Percentiles rank a stretch among this genome's conserved stretches.
These are phyloP conservation scores for Trichoderma atroviride DNA, from an alignment of 2,329 filamentous ascomycete species.

Conservation along the genomic window DNA sequence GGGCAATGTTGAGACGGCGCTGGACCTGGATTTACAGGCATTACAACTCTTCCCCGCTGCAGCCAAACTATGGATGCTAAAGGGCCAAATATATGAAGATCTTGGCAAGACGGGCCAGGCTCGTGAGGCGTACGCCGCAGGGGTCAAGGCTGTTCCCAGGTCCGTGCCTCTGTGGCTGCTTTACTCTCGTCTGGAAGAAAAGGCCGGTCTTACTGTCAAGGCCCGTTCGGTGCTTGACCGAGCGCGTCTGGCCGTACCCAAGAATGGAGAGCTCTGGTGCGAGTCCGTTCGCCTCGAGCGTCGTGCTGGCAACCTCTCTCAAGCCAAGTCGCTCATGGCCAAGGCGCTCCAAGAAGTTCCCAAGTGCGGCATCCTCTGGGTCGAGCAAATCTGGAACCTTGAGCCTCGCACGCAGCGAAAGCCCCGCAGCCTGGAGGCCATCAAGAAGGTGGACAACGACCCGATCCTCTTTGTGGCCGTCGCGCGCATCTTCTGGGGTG, in stretches of 20 bases:
- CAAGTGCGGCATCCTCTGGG: conserved; percentile 84
- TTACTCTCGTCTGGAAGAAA: conserved; percentile 85
- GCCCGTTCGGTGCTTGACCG: conserved; percentile 92
- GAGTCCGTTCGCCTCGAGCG: conserved; percentile 94
- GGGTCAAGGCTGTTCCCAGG: conserved; percentile 82
- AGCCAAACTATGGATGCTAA: conserved; percentile 96
- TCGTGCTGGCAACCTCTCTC: conserved; percentile 77
- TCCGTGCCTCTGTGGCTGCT: conserved; percentile 90
- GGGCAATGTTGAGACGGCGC: conserved; percentile 74
- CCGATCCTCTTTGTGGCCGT: conserved; percentile 86
- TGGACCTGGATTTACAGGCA: conserved; percentile 85
- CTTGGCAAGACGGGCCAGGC: conserved; percentile 79
- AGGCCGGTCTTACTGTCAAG: conserved; percentile 80
- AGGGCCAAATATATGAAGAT: conserved; percentile 94
- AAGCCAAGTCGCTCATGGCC: conserved; percentile 92
- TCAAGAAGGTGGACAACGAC: conserved; percentile 96
- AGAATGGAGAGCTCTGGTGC: conserved; percentile 82
- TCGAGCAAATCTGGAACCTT: conserved; percentile 92
- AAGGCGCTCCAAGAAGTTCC: conserved; percentile 90
- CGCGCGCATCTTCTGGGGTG: conserved; percentile 93
- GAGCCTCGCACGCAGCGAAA: conserved; percentile 92
- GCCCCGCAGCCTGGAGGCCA: conserved; percentile 86
- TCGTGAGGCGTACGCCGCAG: conserved; percentile 84
- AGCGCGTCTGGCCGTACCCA: conserved; percentile 83
- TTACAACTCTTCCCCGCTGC: conserved; percentile 83